Evolutionary conservation across 2,329 filamentous ascomycete species (phyloP).

Genomic region (Penicillium sp.): DNA sequence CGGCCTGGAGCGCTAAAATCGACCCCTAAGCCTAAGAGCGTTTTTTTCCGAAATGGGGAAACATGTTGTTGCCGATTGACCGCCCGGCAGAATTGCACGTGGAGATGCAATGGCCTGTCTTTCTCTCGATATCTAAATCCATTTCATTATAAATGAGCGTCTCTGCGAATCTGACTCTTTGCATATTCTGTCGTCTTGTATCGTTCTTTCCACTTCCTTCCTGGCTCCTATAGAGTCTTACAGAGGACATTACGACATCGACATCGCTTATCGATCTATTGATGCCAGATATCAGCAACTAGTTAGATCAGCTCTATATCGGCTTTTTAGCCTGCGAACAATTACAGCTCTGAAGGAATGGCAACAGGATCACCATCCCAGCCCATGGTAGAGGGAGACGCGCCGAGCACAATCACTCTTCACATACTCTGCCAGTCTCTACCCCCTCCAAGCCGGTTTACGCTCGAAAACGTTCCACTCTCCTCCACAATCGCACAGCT

Average conservation of each 20-base stretch:
- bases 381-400: neutral
- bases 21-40: slow-evolving; percentile 12
- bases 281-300: slow-evolving; percentile 11
- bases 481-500: slow-evolving; percentile 50
- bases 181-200: neutral
- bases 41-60: slow-evolving; percentile 12
- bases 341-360: slow-evolving; percentile 1
- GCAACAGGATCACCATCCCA: slow-evolving; percentile 3
- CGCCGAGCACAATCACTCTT: slow-evolving; percentile 25
- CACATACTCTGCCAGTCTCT: slow-evolving; percentile 43
- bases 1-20: slow-evolving; percentile 12
- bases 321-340: neutral
- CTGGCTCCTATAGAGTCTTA: neutral
- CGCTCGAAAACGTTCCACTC: slow-evolving; percentile 35
- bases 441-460: slow-evolving; percentile 35
- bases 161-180: neutral
- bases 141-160: neutral
- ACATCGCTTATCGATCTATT: slow-evolving; percentile 2
- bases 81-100: slow-evolving; percentile 18
- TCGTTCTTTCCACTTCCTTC: neutral
- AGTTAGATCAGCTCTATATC: neutral
- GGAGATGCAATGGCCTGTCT: neutral
- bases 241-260: neutral
- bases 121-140: neutral
- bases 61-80: slow-evolving; percentile 7